phyloP scores from a whole-genome alignment of 768 basidiomycete species.

The Trametes gibbosa region DNA sequence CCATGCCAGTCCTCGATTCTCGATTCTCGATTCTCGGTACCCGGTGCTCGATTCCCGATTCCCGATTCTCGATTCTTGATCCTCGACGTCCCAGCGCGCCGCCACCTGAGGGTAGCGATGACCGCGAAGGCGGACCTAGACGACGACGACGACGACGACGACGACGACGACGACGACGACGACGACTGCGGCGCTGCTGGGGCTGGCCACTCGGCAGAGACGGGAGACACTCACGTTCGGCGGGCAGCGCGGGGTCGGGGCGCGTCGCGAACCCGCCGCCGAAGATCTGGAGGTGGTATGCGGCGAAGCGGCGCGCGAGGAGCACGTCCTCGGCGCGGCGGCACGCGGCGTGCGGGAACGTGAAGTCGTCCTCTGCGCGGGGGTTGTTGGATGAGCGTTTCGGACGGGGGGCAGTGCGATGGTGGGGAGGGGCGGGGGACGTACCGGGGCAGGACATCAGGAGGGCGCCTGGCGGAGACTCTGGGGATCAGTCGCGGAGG shows the following conservation, averaged over 20 bases:
- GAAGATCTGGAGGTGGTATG: slow-evolving; percentile 58
- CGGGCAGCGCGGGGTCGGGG: slow-evolving; percentile 25
- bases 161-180: too few species aligned
- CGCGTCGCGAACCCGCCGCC: slow-evolving; percentile 41
- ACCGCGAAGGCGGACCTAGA: too few species aligned
- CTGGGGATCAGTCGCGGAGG: background rate
- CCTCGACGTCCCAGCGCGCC: too few species aligned
- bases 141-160: too few species aligned
- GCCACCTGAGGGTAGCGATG: too few species aligned
- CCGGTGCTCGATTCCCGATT: too few species aligned
- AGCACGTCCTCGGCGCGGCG: slow-evolving; percentile 57
- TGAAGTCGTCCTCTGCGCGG: slow-evolving; percentile 50
- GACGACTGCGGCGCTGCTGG: too few species aligned
- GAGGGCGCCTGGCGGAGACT: slow-evolving; percentile 42
- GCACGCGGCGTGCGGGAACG: slow-evolving; percentile 51
- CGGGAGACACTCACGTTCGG: slow-evolving; percentile 15
- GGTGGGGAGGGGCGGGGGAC: background rate
- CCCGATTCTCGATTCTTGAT: too few species aligned
- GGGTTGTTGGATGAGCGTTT: too few species aligned
- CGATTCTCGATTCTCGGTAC: too few species aligned
- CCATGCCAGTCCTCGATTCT: background rate
- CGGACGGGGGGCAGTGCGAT: background rate
- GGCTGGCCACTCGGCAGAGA: too few species aligned
- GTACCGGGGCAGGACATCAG: slow-evolving; percentile 55
- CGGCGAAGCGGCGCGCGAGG: slow-evolving; percentile 41